Percentiles rank a stretch among this genome's conserved stretches.
Evolutionary conservation across 148 eudicot genomes (phyloP).

Genomic region (Heliosperma pusillum): DNA sequence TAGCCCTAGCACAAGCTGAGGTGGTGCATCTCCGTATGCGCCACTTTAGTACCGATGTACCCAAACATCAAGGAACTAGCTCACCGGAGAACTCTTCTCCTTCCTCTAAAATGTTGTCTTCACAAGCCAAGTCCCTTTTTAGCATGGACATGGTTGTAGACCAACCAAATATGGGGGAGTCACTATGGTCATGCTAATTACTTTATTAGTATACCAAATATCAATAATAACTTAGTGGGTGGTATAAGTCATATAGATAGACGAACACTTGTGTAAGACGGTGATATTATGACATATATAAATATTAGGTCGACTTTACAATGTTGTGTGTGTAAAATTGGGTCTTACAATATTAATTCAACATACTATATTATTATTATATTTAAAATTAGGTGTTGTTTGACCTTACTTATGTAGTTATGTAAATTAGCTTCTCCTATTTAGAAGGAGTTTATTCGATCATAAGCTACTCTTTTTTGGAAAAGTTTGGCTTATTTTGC

Average conservation of each 20-base stretch:
- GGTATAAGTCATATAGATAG: conserved; percentile 8
- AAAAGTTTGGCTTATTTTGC: no score
- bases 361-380: no score
- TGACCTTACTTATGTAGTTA: no score
- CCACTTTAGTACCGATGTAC: conserved; percentile 32
- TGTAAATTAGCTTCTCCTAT: no score
- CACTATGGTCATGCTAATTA: conserved; percentile 55
- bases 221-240: neutral
- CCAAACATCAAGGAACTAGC: conserved; percentile 21
- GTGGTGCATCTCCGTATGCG: conserved; percentile 70
- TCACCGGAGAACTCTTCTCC: conserved; percentile 52
- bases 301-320: no score
- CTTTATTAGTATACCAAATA: neutral
- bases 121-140: conserved; percentile 53
- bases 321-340: no score
- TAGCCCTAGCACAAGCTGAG: conserved; percentile 79
- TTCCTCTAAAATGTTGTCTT: conserved; percentile 33
- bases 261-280: neutral
- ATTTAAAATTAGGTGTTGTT: no score
- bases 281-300: neutral
- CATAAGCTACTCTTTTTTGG: no score
- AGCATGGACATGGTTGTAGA: conserved; percentile 57
- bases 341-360: no score
- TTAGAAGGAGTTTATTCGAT: no score
- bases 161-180: conserved; percentile 47